A percentile compares a stretch with the other conserved stretches of the same genome.
These are phyloP conservation scores for Chalciporus sphaerocephalus DNA, from an alignment of 768 basidiomycete genomes.

Conservation along the genomic window DNA sequence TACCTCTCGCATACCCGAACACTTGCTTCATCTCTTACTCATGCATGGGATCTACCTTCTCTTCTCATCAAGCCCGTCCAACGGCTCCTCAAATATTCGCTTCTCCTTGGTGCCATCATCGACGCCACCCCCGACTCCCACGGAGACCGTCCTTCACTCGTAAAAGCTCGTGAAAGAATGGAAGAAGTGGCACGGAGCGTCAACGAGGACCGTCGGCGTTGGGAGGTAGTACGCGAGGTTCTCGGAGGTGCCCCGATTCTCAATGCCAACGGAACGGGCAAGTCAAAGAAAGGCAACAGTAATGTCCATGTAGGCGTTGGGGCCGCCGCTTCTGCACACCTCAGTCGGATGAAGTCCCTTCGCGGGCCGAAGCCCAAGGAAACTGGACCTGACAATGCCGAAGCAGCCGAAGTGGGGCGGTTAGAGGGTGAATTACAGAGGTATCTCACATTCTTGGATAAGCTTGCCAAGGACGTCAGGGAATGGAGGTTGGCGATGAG, in stretches of 20 bases:
- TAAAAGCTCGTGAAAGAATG: slow-evolving; percentile 40
- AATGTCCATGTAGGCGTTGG: slow-evolving; percentile 40
- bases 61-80: slow-evolving; percentile 98
- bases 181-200: slow-evolving; percentile 72
- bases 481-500: slow-evolving; percentile 59
- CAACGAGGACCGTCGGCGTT: slow-evolving; percentile 71
- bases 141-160: slow-evolving; percentile 47
- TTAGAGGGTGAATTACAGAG: slow-evolving; percentile 55
- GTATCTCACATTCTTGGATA: slow-evolving; percentile 54
- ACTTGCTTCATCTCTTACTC: slow-evolving; percentile 66
- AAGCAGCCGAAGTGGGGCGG: slow-evolving; percentile 48
- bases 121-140: slow-evolving; percentile 70
- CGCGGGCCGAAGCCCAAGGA: slow-evolving; percentile 34
- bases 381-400: slow-evolving; percentile 33
- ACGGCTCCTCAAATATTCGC: slow-evolving; percentile 88
- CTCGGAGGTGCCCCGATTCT: slow-evolving; percentile 40
- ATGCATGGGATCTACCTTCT: slow-evolving; percentile 90
- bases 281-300: slow-evolving; percentile 36
- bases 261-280: slow-evolving; percentile 37
- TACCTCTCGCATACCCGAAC: slow-evolving; percentile 67
- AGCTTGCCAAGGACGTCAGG: slow-evolving; percentile 56
- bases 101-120: slow-evolving; percentile 74
- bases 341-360: slow-evolving; percentile 58
- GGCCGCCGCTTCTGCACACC: slow-evolving; percentile 52
- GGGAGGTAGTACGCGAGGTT: slow-evolving; percentile 77